Evolutionary conservation across 352 stramenopile genomes (phyloP).

Genomic region (Phytophthora lateralis): DNA sequence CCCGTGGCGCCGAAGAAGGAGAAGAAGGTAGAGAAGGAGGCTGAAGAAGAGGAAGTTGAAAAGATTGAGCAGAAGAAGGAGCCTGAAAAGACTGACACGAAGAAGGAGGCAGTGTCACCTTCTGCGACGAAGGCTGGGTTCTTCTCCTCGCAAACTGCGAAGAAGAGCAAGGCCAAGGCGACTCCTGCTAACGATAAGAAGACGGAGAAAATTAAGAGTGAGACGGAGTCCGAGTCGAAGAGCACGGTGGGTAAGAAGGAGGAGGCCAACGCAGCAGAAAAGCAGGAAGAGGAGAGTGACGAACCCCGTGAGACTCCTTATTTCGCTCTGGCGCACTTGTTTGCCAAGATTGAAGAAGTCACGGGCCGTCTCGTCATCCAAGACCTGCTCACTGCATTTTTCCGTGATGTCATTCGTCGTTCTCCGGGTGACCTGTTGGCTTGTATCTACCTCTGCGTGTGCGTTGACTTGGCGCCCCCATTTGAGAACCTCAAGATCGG

Average conservation of each 20-base stretch:
- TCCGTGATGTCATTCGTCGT: conserved; percentile 74
- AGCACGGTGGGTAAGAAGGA: conserved; percentile 18
- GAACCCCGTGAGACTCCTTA: conserved; percentile 50
- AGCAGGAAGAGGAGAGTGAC: conserved; percentile 13
- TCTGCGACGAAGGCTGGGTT: conserved; percentile 32
- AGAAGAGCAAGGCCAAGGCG: conserved; percentile 28
- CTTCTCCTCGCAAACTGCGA: conserved; percentile 24
- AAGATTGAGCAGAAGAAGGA: conserved; percentile 19
- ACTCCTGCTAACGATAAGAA: conserved; percentile 21
- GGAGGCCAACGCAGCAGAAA: conserved; percentile 7
- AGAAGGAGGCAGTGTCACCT: conserved; percentile 21
- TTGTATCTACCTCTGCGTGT: conserved; percentile 92
- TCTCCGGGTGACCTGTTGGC: conserved; percentile 86
- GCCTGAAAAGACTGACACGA: conserved; percentile 7
- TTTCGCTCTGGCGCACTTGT: conserved; percentile 65
- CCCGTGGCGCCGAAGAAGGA: conserved; percentile 1
- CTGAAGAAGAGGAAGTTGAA: conserved; percentile 16
- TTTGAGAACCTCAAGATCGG: conserved; percentile 99
- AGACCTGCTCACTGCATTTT: conserved; percentile 87
- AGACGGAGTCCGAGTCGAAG: conserved; percentile 15
- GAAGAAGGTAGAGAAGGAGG: too few species aligned
- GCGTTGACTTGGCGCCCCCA: conserved; percentile 93
- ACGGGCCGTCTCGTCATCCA: conserved; percentile 84
- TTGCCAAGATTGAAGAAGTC: conserved; percentile 78
- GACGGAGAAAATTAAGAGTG: conserved; percentile 6